Base-by-base conservation (phyloP, 768 basidiomycete genomes). In the Rossbeevera mucosa region DNA sequence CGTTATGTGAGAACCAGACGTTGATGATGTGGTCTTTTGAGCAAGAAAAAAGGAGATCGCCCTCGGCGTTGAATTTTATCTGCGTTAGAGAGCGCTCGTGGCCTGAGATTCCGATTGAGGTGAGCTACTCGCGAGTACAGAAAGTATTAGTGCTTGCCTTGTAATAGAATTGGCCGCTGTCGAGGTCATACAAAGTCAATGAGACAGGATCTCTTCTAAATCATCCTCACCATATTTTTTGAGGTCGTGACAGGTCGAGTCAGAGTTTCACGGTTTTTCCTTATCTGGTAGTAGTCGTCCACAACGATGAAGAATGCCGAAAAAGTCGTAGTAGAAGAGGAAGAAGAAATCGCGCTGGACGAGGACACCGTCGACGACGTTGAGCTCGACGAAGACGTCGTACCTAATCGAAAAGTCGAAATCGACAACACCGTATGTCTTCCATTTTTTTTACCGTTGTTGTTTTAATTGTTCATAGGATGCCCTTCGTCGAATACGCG, bases 41-140 rank as follows among this genome's bases (percentile, higher is more conserved):
- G 66, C 88, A 91, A 21, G 93, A 86, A 72, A 99, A 96, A 47
- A 99, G 78, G 14, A 99, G 79, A 72, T 98, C 96, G 58, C 96
- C 96, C 66, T 98, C 96, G 48, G 77, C 71, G 74, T 97, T 99
- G 80, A 91, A 98, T 75, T 92, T 93, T 80, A 97, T 90, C 74
- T 97, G 93, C 7, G 94, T 97, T 64, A 98, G 76, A 47, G 95
- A 89, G 65, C 95, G 92, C 76, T 97, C 93, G 73, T 99, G 94
- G 60, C 95, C 94, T 92, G 62, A n/a, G n/a, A 25, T 60, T 60
- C 55, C 53, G 48, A 47, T 54, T 62, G 42, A 61, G 58, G 30
- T 57, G n/a, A n/a, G n/a, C n/a, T 46, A 8, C 9, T 43, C 13
- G 41, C 49, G 33, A 33, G 51, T 26, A 52, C 52, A 44, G 16